Evolutionary conservation across 1,284 basidiomycete species (phyloP).

Genomic region (Malassezia brasiliensis): DNA sequence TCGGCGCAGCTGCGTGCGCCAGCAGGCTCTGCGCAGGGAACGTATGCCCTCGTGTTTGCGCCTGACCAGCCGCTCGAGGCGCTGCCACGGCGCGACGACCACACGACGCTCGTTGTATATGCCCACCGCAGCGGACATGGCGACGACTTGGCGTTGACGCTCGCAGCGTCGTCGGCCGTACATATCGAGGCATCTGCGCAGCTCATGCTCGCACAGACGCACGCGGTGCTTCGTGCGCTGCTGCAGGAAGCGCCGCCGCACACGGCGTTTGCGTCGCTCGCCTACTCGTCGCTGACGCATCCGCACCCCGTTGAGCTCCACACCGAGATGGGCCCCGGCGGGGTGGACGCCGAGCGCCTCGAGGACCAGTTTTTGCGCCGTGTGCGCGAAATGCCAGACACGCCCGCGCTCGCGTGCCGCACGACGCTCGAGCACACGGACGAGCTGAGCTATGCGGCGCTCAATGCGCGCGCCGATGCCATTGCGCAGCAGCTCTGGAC

Average conservation of each 20-base stretch:
- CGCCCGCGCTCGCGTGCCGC: constrained; percentile 34
- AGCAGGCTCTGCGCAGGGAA: not conserved
- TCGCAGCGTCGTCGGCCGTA: constrained; percentile 20
- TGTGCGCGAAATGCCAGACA: constrained; percentile 21
- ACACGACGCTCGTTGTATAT: not conserved
- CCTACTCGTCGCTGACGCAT: not conserved
- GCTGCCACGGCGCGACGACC: too few relatives aligned
- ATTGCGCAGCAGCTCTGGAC: constrained; percentile 27
- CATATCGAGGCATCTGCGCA: constrained; percentile 26
- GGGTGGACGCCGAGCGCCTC: constrained; percentile 28
- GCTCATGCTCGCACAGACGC: constrained; percentile 25
- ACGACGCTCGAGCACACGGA: constrained; percentile 21
- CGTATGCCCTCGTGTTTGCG: not conserved
- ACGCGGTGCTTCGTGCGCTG: constrained; percentile 23
- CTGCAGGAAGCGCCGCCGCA: constrained; percentile 6
- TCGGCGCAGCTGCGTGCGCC: not conserved
- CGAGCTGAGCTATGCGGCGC: constrained; percentile 32
- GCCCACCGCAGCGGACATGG: not conserved
- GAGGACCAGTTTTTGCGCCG: constrained; percentile 31
- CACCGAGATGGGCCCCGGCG: constrained; percentile 19
- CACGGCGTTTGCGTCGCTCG: not conserved
- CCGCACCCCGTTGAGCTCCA: constrained; percentile 22
- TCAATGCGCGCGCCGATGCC: constrained; percentile 29
- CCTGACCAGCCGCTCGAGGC: not conserved
- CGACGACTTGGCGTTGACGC: not conserved